Evolutionary conservation across 805 yeast genomes (phyloP), one percentile per base, ranked within the genome.

Genomic region (Kuraishia hungarica): DNA sequence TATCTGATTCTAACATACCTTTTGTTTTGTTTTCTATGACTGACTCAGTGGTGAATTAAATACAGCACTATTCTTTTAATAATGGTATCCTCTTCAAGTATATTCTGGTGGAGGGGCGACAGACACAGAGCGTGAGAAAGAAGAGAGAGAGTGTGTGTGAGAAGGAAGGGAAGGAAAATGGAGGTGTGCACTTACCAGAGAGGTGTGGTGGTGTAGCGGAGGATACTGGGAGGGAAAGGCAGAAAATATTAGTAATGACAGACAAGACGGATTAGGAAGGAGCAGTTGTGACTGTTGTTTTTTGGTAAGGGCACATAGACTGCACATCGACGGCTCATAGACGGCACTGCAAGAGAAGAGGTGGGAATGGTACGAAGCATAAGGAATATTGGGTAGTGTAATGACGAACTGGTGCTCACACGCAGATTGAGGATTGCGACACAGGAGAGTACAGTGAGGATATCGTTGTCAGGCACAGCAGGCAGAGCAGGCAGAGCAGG

Each of bases 61-160:
- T 15, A 8, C 5, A 10, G 10, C 8, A 13, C 17, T 10, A 13
- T 7, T 7, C 43, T 35, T 15, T 6, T 35, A 35, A 35, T 35
- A 35, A 35, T 8, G n/a, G 4, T 3, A 6, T 15, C 11, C 43
- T 35, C 43, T 35, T 35, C 43, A 35, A 35, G 43, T 60, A 60
- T 59, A 58, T 23, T 53, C n/a, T 26, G 29, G 5, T 10, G 49
- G 56, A 50, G 22, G 39, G 39, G 51, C 49, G 21, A 28, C 23
- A 54, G 29, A 35, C 22, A 2, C 2, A 20, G 20, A 51, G 43
- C 20, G 46, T 23, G 48, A 51, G 48, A 26, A 46, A 21, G 24
- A 29, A 54, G 29, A 21, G 35, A 4, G 3, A 20, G 13, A 43
- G 26, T 20, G 46, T 23, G 48, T 39, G 48, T 11, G 19, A 21